Evolutionary conservation across 352 stramenopile species (phyloP), one percentile per base, ranked within the genome.

Genomic region (Globisporangium irregulare): DNA sequence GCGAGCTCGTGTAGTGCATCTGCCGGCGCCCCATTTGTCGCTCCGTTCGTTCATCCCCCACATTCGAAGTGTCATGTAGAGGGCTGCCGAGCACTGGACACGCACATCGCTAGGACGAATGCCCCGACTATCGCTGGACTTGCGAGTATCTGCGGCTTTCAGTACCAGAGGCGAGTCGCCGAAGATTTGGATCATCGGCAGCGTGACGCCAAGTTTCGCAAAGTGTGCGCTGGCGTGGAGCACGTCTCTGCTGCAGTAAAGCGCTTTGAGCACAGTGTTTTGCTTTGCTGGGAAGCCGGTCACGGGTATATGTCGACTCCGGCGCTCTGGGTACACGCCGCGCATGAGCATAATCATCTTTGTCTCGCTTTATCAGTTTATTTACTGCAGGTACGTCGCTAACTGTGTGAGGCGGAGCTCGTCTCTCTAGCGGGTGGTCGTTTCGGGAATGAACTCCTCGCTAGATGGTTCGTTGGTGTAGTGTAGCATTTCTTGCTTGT

Each of bases 311-410:
- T 10, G 15, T n/a, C 41, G 41, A 8, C 41, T 50, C 41, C 41
- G 15, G 5, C 41, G 41, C 18, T 55, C 20, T 5, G 48, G 48
- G 20, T 55, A 18, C n/a, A 55, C 41, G 15, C n/a, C 41, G 41
- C 41, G 51, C 51, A 57, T 57, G 51, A 57, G 51, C 51, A 57
- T 57, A 24, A 57, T 34, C 51, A 57, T 57, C 51, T 56, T 56
- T 6, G 50, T 46, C 10, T 43, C 1, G 12, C 38, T 46, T 20
- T 0, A 3, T 46, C 12, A 46, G 4, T 46, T 4, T 46, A 18
- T 46, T 18, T 46, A 20, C 6, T 46, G 38, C 15, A 10, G 36
- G 38, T 46, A 2, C 4, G 12, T 46, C 27, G 3, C 27, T 20
- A 14, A 15, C 9, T 27, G 48, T 12, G 20, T 55, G 43, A n/a